phyloP scores from a whole-genome alignment of 169 alveolate species.

The Cryptosporidium andersoni region DNA sequence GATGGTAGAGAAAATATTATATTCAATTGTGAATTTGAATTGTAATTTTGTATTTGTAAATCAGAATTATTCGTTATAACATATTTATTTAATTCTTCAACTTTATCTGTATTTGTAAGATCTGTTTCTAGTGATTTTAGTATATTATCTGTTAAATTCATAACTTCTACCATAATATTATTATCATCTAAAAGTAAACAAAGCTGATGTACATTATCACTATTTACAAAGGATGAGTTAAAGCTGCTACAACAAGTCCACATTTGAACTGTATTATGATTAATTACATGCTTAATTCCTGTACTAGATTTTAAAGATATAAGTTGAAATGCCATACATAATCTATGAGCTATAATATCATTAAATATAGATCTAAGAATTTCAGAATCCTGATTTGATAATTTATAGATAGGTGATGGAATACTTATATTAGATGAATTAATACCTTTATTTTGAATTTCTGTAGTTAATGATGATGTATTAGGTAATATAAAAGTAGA shows the following conservation, averaged over 20 bases:
- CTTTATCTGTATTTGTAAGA: too few species aligned
- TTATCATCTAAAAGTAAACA: constrained; percentile 42
- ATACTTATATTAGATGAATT: too few species aligned
- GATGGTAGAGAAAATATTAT: too few species aligned
- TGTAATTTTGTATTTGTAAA: too few species aligned
- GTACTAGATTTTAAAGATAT: neutral
- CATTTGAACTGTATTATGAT: constrained; percentile 53
- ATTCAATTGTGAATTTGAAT: too few species aligned
- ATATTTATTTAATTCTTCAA: too few species aligned
- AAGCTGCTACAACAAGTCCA: constrained; percentile 15
- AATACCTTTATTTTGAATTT: too few species aligned
- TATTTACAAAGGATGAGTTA: constrained; percentile 4
- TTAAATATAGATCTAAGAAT: constrained; percentile 47
- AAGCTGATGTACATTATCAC: constrained; percentile 29
- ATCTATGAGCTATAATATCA: constrained; percentile 48
- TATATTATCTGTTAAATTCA: neutral
- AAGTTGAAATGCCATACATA: constrained; percentile 65
- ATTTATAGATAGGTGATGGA: neutral
- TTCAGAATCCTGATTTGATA: constrained; percentile 15
- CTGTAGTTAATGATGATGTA: too few species aligned
- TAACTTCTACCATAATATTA: constrained; percentile 48
- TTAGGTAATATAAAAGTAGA: too few species aligned
- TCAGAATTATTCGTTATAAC: too few species aligned
- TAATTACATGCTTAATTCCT: neutral
- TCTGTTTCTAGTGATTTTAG: too few species aligned